These are phyloP conservation scores for Rhododendron vialii DNA, from an alignment of 148 eudicot genomes.

Conservation along the genomic window DNA sequence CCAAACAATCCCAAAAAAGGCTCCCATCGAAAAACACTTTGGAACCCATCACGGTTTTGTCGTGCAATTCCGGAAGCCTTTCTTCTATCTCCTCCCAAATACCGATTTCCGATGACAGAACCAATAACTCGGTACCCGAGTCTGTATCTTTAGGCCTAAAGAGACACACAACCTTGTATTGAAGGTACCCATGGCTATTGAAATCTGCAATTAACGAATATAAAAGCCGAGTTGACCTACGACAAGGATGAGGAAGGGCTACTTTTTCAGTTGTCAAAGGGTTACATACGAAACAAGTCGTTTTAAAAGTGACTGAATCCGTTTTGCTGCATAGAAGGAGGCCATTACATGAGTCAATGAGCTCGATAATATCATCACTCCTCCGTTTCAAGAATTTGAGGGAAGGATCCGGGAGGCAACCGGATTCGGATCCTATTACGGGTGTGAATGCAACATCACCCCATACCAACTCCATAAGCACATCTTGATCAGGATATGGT, in stretches of 20 bases:
- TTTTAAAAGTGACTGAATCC: background rate
- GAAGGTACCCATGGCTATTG: background rate
- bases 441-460: background rate
- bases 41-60: conserved; percentile 7
- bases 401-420: background rate
- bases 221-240: background rate
- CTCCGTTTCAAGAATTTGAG: background rate
- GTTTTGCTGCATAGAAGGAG: background rate
- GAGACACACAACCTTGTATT: background rate
- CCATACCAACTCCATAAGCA: no score
- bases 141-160: background rate
- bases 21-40: conserved; percentile 10
- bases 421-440: background rate
- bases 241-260: background rate
- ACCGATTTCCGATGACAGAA: background rate
- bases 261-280: background rate
- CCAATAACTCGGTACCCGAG: background rate
- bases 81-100: background rate
- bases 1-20: conserved; percentile 16
- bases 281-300: background rate
- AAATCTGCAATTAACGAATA: background rate
- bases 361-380: background rate
- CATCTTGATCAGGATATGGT: background rate
- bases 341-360: background rate
- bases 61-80: background rate